Conservation (phyloP, 768 basidiomycete species). For the Trametes cinnabarina region DNA sequence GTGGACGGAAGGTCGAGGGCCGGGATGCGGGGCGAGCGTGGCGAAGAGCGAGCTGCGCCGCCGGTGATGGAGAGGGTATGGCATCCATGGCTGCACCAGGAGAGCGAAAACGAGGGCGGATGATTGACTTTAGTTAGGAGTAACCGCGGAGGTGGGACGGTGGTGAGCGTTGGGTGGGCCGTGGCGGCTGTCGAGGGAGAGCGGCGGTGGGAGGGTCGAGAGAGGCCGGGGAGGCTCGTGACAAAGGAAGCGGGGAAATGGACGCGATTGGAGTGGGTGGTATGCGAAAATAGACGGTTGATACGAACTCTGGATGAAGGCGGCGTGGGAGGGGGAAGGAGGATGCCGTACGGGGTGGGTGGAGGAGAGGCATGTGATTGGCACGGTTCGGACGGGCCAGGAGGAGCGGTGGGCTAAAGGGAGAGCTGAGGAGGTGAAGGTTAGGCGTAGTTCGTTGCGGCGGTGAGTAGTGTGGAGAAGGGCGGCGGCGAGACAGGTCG, state of each 20-base stretch:
- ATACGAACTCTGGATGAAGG: not conserved
- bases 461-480: not conserved
- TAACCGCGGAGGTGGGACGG: conserved; percentile 3
- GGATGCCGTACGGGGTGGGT: conserved; percentile 3
- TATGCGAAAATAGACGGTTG: not conserved
- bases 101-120: not conserved
- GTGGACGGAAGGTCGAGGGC: not conserved
- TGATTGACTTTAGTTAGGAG: conserved; percentile 2
- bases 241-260: not conserved
- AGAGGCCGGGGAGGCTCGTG: not conserved
- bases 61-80: conserved; percentile 1
- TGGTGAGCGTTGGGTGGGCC: not conserved
- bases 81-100: too few relatives aligned
- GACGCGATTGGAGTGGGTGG: not conserved
- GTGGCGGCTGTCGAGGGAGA: not conserved
- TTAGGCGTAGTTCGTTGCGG: not conserved
- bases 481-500: not conserved
- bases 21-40: not conserved
- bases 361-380: conserved; percentile 1
- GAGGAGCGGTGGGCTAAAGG: not conserved
- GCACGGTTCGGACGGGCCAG: not conserved
- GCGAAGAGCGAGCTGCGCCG: not conserved
- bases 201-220: not conserved
- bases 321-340: not conserved
- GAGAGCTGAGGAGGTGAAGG: not conserved